These are phyloP conservation scores for Gossypium anomalum DNA, from an alignment of 345 rosid genomes.

Conservation along the genomic window DNA sequence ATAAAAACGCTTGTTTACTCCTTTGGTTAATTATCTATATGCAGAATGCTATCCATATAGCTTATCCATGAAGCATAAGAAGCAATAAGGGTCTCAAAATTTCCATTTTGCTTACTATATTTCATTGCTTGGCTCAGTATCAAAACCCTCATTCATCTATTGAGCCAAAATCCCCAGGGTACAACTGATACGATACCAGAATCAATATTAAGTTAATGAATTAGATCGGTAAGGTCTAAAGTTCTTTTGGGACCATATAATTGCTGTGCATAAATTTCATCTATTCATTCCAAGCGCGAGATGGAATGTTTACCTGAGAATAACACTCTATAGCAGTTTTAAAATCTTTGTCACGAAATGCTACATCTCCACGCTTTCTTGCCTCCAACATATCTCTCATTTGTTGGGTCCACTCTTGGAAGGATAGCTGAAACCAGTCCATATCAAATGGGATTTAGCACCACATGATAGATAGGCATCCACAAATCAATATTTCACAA, in stretches of 20 bases:
- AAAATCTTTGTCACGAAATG: conserved; percentile 65
- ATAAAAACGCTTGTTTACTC: not conserved
- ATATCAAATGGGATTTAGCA: conserved; percentile 17
- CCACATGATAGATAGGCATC: not conserved
- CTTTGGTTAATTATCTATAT: not conserved
- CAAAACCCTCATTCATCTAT: not conserved
- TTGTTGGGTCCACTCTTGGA: conserved; percentile 94
- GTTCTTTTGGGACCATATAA: not conserved
- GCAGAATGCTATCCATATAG: not conserved
- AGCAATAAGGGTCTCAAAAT: not conserved
- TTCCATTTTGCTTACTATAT: not conserved
- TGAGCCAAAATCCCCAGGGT: not conserved
- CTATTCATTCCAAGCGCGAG: not conserved
- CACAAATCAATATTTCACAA: not conserved
- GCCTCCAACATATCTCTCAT: conserved; percentile 88
- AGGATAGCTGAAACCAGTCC: conserved; percentile 52
- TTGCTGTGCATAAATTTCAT: not conserved
- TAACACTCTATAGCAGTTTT: conserved; percentile 71
- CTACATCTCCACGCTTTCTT: conserved; percentile 78
- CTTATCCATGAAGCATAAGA: not conserved
- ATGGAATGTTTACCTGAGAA: conserved; percentile 52
- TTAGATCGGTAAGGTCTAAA: not conserved
- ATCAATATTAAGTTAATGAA: not conserved
- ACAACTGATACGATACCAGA: not conserved
- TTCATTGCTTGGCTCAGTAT: not conserved